Evolutionary conservation across 164 flowering plant species (phyloP).

Genomic region (Cinnamomum chago): DNA sequence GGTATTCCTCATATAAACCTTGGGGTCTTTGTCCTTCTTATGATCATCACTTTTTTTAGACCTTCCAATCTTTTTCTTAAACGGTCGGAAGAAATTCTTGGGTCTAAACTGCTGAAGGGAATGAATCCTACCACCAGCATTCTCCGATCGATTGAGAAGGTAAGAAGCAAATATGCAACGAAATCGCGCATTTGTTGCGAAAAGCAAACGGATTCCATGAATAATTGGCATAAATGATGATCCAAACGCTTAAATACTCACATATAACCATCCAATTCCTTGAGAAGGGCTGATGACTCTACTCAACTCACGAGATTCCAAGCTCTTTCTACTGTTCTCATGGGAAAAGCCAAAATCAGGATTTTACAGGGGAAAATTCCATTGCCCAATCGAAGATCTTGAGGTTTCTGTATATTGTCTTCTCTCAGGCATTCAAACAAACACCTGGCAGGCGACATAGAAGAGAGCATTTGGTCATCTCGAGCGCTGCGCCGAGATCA

Average conservation of each 20-base stretch:
- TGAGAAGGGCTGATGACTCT: not conserved
- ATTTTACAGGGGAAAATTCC: not conserved
- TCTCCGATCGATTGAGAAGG: conserved; percentile 2
- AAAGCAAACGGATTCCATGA: conserved; percentile 16
- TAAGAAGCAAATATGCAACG: not conserved
- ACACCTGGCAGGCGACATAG: no score
- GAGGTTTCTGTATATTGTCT: no score
- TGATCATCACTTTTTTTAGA: conserved; percentile 4
- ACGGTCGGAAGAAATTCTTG: conserved; percentile 11
- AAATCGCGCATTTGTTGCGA: conserved; percentile 4
- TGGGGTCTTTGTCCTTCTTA: conserved; percentile 23
- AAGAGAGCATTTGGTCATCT: no score
- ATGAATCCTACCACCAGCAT: conserved; percentile 17
- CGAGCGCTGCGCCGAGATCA: no score
- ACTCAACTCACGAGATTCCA: not conserved
- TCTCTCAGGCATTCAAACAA: no score
- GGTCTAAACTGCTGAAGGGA: conserved; percentile 21
- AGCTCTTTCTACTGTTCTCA: not conserved
- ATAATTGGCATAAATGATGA: conserved; percentile 15
- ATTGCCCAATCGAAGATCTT: no score
- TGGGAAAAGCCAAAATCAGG: not conserved
- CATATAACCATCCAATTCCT: not conserved
- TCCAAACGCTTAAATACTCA: not conserved
- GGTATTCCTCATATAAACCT: conserved; percentile 47
- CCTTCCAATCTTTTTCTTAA: conserved; percentile 15